Conservation (phyloP, 805 yeast genomes). For the Jamesozyma spencerorum region DNA sequence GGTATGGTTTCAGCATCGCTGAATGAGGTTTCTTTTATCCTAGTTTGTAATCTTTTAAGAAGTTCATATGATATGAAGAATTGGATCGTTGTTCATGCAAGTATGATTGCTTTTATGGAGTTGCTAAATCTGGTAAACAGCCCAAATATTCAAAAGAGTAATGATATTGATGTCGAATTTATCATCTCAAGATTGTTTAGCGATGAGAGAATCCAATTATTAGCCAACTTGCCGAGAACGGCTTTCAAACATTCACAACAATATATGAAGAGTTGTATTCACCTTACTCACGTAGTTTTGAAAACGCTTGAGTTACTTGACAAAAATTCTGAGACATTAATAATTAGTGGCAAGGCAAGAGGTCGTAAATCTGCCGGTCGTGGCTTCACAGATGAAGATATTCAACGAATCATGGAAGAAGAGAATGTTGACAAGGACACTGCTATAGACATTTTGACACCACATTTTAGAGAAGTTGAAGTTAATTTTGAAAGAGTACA, state of each 20-base stretch:
- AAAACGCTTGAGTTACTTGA: constrained; percentile 55
- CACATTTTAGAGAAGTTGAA: constrained; percentile 7
- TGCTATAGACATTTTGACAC: constrained; percentile 23
- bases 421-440: constrained; percentile 26
- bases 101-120: constrained; percentile 58
- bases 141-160: constrained; percentile 30
- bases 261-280: constrained; percentile 51
- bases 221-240: constrained; percentile 52
- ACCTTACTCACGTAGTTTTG: constrained; percentile 54
- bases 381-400: constrained; percentile 24
- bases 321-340: constrained; percentile 35
- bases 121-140: constrained; percentile 39
- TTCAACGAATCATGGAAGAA: constrained; percentile 32
- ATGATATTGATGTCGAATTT: constrained; percentile 39
- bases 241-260: constrained; percentile 57
- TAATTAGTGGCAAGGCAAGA: constrained; percentile 38
- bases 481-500: constrained; percentile 20
- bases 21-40: constrained; percentile 50
- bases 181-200: constrained; percentile 63
- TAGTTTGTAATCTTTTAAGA: constrained; percentile 35
- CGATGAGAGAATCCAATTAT: constrained; percentile 44
- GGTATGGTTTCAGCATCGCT: constrained; percentile 46
- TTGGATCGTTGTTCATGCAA: constrained; percentile 59
- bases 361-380: constrained; percentile 15
- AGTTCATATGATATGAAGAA: constrained; percentile 36